phyloP scores from a whole-genome alignment of 139 green algal species.

The Mychonastes homosphaera region DNA sequence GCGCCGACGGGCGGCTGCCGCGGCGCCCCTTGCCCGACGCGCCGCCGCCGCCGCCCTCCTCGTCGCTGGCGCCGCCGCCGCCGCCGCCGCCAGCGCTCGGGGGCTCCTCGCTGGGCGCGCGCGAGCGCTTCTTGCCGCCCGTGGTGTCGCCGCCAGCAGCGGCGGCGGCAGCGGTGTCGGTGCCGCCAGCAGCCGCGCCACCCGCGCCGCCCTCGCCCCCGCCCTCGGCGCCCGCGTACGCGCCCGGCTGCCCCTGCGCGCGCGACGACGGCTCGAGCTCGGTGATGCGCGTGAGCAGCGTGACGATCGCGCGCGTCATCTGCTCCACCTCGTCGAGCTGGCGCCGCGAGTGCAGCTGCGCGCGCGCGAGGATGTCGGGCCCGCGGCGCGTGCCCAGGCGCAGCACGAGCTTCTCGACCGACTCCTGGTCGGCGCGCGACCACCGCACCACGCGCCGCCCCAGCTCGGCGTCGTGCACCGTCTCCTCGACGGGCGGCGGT shows the following conservation, averaged over 20 bases:
- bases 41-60: neutral
- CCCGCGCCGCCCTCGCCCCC: neutral
- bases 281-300: neutral
- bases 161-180: neutral
- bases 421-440: slow-evolving; percentile 27
- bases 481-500: no score
- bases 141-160: neutral
- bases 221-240: neutral
- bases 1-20: neutral
- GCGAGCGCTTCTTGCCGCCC: no score
- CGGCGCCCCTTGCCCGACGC: neutral
- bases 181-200: neutral
- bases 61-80: neutral
- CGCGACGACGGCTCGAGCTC: neutral
- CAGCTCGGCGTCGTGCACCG: neutral
- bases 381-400: slow-evolving; percentile 26
- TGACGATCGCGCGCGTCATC: slow-evolving; percentile 10
- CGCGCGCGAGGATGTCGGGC: neutral
- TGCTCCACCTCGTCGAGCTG: slow-evolving; percentile 20
- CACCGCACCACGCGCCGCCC: slow-evolving; percentile 10
- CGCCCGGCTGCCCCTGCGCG: neutral
- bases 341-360: neutral
- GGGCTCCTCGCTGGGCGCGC: no score
- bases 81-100: no score
- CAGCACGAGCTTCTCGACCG: slow-evolving; percentile 37